These are phyloP conservation scores for Russula compacta DNA, from an alignment of 768 basidiomycete species.

Conservation along the genomic window DNA sequence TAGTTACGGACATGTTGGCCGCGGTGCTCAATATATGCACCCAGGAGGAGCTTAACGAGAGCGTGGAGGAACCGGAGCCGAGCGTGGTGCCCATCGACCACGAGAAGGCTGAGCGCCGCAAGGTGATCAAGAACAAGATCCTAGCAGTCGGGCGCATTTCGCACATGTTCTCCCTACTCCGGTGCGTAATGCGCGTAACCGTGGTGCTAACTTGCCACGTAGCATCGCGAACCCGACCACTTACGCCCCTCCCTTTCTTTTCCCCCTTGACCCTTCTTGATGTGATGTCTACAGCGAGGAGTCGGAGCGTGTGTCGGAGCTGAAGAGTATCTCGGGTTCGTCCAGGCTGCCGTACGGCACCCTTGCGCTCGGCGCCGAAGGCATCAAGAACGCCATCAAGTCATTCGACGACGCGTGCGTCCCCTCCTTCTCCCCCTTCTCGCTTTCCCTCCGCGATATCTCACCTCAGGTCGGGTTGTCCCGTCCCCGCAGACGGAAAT, in stretches of 20 bases:
- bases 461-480: background rate
- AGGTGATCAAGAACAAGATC: constrained; percentile 97
- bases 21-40: constrained; percentile 96
- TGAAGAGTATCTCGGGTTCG: constrained; percentile 83
- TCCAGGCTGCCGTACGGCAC: constrained; percentile 73
- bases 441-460: background rate
- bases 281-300: constrained; percentile 59
- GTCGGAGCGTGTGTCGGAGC: constrained; percentile 92
- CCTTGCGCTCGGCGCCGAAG: constrained; percentile 82
- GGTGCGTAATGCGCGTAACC: constrained; percentile 41
- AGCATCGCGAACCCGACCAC: background rate
- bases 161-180: constrained; percentile 87
- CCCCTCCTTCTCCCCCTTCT: background rate
- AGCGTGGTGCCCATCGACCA: constrained; percentile 21
- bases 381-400: constrained; percentile 89
- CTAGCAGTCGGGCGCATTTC: constrained; percentile 95
- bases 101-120: constrained; percentile 67
- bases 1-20: constrained; percentile 98
- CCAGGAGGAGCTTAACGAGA: constrained; percentile 91
- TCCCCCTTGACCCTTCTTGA: background rate
- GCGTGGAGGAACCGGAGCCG: constrained; percentile 29
- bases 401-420: constrained; percentile 95
- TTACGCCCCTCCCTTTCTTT: background rate
- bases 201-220: background rate
- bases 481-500: constrained; percentile 60